These are phyloP conservation scores for Dittrichia graveolens DNA, from an alignment of 129 eudicot species.

Conservation along the genomic window DNA sequence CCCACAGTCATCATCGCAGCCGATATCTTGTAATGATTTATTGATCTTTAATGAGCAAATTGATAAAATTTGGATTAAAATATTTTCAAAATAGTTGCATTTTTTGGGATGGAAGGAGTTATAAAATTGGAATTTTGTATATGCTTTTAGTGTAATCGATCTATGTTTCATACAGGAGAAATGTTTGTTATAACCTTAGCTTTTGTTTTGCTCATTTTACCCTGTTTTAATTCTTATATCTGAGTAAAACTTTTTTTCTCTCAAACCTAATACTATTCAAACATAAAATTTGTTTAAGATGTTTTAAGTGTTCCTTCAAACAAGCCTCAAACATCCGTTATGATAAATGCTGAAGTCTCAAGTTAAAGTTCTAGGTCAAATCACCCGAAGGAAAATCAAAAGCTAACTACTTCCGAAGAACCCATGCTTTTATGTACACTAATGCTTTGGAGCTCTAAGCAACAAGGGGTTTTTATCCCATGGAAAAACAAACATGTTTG, in stretches of 20 bases:
- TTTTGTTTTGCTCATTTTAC: too few species aligned
- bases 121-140: neutral
- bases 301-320: neutral
- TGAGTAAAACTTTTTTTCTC: too few species aligned
- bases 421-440: too few species aligned
- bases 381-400: too few species aligned
- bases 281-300: neutral
- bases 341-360: neutral
- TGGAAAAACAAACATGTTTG: too few species aligned
- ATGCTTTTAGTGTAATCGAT: neutral
- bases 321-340: neutral
- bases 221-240: too few species aligned
- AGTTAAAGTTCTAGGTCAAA: too few species aligned
- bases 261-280: neutral
- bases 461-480: too few species aligned
- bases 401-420: too few species aligned
- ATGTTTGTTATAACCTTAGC: too few species aligned
- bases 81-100: neutral
- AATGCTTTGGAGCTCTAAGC: too few species aligned
- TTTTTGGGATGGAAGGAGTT: neutral
- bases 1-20: neutral
- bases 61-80: neutral
- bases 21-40: neutral
- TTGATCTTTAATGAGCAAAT: neutral
- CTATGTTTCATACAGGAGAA: neutral